A percentile compares a stretch with the other conserved stretches of the same genome.
Conservation (phyloP, 306 rosid species). For the Arachis hypogaea region DNA sequence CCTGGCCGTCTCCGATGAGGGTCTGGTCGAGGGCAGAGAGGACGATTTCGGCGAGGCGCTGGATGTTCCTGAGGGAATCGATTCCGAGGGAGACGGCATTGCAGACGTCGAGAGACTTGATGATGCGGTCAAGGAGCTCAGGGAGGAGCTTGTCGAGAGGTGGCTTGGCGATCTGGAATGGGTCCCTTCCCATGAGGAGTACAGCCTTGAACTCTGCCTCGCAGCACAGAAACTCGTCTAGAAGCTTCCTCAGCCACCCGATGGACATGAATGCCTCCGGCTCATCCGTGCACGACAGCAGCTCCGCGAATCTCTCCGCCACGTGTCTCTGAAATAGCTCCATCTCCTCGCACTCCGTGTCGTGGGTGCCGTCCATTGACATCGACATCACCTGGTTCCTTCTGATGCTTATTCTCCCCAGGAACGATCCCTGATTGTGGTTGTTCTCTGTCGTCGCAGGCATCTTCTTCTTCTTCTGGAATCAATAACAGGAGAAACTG, state of each 20-base stretch:
- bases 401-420: conserved; percentile 89
- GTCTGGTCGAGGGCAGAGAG: conserved; percentile 60
- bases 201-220: conserved; percentile 94
- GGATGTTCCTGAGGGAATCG: conserved; percentile 68
- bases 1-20: conserved; percentile 90
- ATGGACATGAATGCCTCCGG: conserved; percentile 61
- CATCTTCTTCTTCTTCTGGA: conserved; percentile 45
- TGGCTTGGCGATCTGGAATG: conserved; percentile 64
- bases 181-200: conserved; percentile 73
- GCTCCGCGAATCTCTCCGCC: conserved; percentile 64
- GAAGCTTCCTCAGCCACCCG: conserved; percentile 71
- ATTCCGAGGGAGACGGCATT: conserved; percentile 79
- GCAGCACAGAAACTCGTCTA: conserved; percentile 82
- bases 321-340: conserved; percentile 84
- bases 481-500: background rate
- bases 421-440: conserved; percentile 79
- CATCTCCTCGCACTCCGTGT: conserved; percentile 80
- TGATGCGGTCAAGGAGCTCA: conserved; percentile 72
- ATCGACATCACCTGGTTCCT: conserved; percentile 82
- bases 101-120: conserved; percentile 81
- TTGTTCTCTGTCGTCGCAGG: conserved; percentile 69
- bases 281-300: conserved; percentile 53
- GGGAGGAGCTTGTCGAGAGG: conserved; percentile 84
- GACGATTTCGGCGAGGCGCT: conserved; percentile 78
- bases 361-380: conserved; percentile 82